Evolutionary conservation across 2,329 filamentous ascomycete genomes (phyloP).

Genomic region (Tetracladium maxilliforme): DNA sequence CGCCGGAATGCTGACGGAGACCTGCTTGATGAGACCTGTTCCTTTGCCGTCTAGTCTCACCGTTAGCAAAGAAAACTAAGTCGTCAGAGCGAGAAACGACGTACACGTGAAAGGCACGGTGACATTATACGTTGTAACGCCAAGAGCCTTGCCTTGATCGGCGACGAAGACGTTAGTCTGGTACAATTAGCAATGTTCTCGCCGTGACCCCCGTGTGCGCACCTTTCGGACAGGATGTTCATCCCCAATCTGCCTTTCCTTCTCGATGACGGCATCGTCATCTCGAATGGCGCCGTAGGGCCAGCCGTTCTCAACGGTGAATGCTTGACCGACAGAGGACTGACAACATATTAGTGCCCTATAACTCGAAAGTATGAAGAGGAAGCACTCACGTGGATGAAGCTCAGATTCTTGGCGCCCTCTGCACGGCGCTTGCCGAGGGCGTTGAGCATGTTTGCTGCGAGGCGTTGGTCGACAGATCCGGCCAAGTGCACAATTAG

Average conservation of each 20-base stretch:
- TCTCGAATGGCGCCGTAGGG: conserved; percentile 7
- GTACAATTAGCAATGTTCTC: conserved; percentile 6
- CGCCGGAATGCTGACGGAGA: conserved; percentile 8
- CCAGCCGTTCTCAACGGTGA: conserved; percentile 8
- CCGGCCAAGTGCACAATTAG: too few species aligned
- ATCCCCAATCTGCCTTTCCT: conserved; percentile 8
- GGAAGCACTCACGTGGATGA: too few species aligned
- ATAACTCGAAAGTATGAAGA: too few species aligned
- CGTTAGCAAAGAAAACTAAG: too few species aligned
- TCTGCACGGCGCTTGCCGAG: too few species aligned
- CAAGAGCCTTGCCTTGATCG: conserved; percentile 7
- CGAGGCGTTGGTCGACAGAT: too few species aligned
- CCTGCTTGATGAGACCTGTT: conserved; percentile 8
- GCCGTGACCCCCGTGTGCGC: conserved; percentile 3
- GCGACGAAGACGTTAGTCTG: conserved; percentile 8
- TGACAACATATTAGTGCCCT: too few species aligned
- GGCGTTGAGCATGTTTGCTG: too few species aligned
- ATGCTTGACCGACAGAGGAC: too few species aligned
- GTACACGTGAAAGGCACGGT: conserved; percentile 7
- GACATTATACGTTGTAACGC: conserved; percentile 10
- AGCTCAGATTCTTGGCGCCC: too few species aligned
- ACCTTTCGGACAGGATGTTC: conserved; percentile 9
- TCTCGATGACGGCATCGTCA: conserved; percentile 8
- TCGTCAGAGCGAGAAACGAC: too few species aligned
- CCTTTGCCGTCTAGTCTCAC: conserved; percentile 9